These are phyloP conservation scores for Apiotrichum porosum DNA, from an alignment of 1,284 basidiomycete species.

Conservation along the genomic window DNA sequence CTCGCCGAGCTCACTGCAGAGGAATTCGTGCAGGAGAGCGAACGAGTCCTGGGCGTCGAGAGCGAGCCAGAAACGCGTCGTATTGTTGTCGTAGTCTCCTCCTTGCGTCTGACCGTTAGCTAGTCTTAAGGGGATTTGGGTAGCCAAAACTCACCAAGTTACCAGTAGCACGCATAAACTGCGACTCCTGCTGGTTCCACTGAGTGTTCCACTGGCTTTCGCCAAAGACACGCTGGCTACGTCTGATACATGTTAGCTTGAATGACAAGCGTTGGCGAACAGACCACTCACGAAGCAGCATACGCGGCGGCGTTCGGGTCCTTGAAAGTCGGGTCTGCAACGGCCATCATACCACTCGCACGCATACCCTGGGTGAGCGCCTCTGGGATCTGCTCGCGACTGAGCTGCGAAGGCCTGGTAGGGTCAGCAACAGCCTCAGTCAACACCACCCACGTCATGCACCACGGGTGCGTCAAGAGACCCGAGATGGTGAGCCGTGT, in stretches of 20 bases:
- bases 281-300: slow-evolving; percentile 27
- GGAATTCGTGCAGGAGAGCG: slow-evolving; percentile 25
- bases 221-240: slow-evolving; percentile 32
- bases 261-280: neutral
- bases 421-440: neutral
- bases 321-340: slow-evolving; percentile 57
- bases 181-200: slow-evolving; percentile 43
- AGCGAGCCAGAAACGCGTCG: slow-evolving; percentile 45
- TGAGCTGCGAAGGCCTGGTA: slow-evolving; percentile 54
- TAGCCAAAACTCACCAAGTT: slow-evolving; percentile 46
- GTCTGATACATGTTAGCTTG: slow-evolving; percentile 14
- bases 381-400: slow-evolving; percentile 60
- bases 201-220: slow-evolving; percentile 33
- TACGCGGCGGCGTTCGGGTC: slow-evolving; percentile 33
- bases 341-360: slow-evolving; percentile 60
- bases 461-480: slow-evolving; percentile 73
- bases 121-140: neutral
- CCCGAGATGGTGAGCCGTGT: slow-evolving; percentile 67
- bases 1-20: slow-evolving; percentile 23
- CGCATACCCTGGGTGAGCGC: slow-evolving; percentile 64
- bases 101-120: slow-evolving; percentile 34
- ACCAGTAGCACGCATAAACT: slow-evolving; percentile 46
- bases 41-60: slow-evolving; percentile 26
- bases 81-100: slow-evolving; percentile 36
- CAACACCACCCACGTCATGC: slow-evolving; percentile 55